Evolutionary conservation across 805 yeast species (phyloP), one percentile per base, ranked within the genome.

Genomic region (Yarrowia hollandica): DNA sequence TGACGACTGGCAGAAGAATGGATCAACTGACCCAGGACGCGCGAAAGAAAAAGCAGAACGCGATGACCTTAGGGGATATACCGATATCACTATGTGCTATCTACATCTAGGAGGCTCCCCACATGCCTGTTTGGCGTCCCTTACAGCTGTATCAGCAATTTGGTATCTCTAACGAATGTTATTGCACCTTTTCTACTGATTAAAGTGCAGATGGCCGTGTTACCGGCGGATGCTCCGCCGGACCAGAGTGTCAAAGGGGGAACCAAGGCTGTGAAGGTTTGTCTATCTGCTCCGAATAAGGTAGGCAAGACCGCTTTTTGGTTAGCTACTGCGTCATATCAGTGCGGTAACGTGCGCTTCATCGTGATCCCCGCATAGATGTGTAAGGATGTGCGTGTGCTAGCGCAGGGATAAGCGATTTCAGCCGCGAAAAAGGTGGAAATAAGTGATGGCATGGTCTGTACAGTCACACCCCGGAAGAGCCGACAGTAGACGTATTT

Each of bases 361-460:
- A 34, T n/a, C 52, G 52, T 44, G 52, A 44, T 44, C 35, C 35
- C 42, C 57, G 48, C 42, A 34, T 50, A 50, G 23, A 26, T 19
- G 52, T 12, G 18, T 22, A 25, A 7, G n/a, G 2, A 16, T 19
- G 2, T 26, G 11, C 42, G 42, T 7, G 18, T 5, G n/a, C 16
- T 26, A 16, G 48, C 22, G 22, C 48, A 41, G n/a, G 22, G 48
- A 41, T 26, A 26, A 41, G 44, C 19, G 30, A 15, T 39, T 10
- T n/a, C 10, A 10, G 4, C 19, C 9, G 48, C 33, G 48, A 33
- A 41, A 16, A 26, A 26, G 2, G 48, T 26, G 48, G 48, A 16
- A 12, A 22, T 12, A 26, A n/a, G n/a, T n/a, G n/a, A n/a, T n/a
- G n/a, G n/a, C n/a, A n/a, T n/a, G n/a, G n/a, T n/a, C n/a, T n/a